Percentiles rank a stretch among this genome's conserved stretches.
phyloP scores from a whole-genome alignment of 371 early-diverging fungal species.

The Circinella umbellata region DNA sequence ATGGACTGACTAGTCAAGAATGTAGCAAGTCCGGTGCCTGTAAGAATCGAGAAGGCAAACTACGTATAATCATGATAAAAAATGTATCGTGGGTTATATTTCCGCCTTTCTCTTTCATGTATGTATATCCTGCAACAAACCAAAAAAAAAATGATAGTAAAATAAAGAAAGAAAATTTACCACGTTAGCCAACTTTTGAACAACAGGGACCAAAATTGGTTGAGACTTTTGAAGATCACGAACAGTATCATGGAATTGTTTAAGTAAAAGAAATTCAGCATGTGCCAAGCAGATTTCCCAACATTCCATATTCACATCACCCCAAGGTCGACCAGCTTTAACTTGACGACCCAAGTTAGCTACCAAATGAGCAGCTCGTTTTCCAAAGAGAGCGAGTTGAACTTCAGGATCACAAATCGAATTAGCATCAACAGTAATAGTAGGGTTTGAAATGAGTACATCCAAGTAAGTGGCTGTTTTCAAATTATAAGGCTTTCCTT shows the following conservation, averaged over 20 bases:
- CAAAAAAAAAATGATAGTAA: not conserved
- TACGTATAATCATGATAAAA: slow-evolving; percentile 10
- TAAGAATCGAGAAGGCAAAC: slow-evolving; percentile 40
- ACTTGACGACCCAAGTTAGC: slow-evolving; percentile 48
- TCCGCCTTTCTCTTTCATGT: not conserved
- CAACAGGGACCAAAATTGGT: slow-evolving; percentile 21
- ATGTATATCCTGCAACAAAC: not conserved
- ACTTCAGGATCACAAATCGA: slow-evolving; percentile 47
- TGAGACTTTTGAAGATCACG: slow-evolving; percentile 15
- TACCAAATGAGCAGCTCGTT: slow-evolving; percentile 62
- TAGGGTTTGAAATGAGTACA: slow-evolving; percentile 26
- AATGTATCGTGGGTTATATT: not conserved
- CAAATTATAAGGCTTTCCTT: slow-evolving; percentile 25
- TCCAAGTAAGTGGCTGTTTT: slow-evolving; percentile 45
- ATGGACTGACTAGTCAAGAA: slow-evolving; percentile 48
- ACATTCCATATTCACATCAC: slow-evolving; percentile 61
- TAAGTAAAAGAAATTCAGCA: slow-evolving; percentile 43
- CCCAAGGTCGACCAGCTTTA: slow-evolving; percentile 47
- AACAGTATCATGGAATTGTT: slow-evolving; percentile 19
- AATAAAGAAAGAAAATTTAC: slow-evolving; percentile 23
- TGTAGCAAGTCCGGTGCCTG: slow-evolving; percentile 32
- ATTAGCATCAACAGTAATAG: slow-evolving; percentile 21
- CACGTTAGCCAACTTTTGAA: slow-evolving; percentile 39
- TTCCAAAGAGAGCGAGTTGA: slow-evolving; percentile 63
- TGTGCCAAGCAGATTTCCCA: slow-evolving; percentile 55